Conservation (phyloP, 495 filamentous ascomycete species). For the Hyaloscypha variabilis region DNA sequence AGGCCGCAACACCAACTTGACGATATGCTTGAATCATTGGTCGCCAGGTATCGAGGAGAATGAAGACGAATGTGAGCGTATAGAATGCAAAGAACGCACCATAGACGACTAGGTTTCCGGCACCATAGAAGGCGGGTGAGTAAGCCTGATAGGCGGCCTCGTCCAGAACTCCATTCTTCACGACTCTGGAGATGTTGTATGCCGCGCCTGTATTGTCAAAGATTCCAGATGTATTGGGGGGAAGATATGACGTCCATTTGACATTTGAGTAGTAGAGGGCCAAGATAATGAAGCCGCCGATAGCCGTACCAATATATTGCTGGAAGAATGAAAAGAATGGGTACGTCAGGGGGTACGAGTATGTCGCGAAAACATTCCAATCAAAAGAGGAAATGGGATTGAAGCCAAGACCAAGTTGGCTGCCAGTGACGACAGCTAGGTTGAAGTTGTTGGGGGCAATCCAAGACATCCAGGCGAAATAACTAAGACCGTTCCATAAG, state of each 20-base stretch:
- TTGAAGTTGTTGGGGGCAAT: conserved; percentile 44
- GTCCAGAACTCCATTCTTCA: conserved; percentile 57
- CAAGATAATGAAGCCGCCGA: conserved; percentile 52
- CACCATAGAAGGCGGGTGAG: conserved; percentile 64
- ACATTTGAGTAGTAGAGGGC: conserved; percentile 54
- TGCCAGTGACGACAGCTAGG: conserved; percentile 69
- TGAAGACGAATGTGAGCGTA: conserved; percentile 56
- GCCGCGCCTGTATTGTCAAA: conserved; percentile 58
- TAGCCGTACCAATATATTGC: conserved; percentile 60
- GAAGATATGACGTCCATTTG: conserved; percentile 55
- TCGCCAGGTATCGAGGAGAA: conserved; percentile 54
- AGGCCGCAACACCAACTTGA: too few relatives aligned
- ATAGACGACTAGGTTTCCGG: conserved; percentile 60
- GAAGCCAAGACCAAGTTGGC: conserved; percentile 60
- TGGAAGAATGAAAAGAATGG: conserved; percentile 40
- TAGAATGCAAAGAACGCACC: conserved; percentile 64
- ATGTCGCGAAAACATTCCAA: conserved; percentile 59
- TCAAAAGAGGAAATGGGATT: conserved; percentile 59
- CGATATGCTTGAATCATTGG: conserved; percentile 12
- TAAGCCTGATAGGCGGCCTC: conserved; percentile 54
- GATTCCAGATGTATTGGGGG: conserved; percentile 55
- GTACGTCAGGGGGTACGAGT: conserved; percentile 36
- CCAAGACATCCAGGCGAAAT: conserved; percentile 47
- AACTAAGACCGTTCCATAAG: conserved; percentile 39
- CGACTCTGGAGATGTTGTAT: conserved; percentile 58